A percentile compares a stretch with the other conserved stretches of the same genome.
Evolutionary conservation across 2,329 filamentous ascomycete species (phyloP).

Genomic region (Akanthomyces muscarius): DNA sequence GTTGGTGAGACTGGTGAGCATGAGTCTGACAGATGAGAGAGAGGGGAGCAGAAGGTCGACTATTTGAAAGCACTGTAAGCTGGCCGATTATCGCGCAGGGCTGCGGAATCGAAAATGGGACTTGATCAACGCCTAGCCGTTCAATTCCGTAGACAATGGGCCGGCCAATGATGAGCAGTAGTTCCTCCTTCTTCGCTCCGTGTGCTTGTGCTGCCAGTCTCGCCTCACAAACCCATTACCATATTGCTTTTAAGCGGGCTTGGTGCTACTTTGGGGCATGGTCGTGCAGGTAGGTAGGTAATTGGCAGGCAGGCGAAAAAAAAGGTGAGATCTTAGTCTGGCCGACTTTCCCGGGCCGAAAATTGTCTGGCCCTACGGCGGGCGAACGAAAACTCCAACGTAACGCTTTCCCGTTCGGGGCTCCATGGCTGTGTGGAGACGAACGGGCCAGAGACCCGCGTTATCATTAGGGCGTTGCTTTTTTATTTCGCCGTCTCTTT

Average conservation of each 20-base stretch:
- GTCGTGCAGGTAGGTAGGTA: neutral
- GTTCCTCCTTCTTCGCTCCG: neutral
- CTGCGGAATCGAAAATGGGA: slow-evolving; percentile 8
- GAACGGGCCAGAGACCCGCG: neutral
- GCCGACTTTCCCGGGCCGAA: slow-evolving; percentile 6
- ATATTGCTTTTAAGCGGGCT: neutral
- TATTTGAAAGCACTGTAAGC: slow-evolving; percentile 13
- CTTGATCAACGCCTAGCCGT: slow-evolving; percentile 12
- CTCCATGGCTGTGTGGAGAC: neutral
- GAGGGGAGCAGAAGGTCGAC: neutral
- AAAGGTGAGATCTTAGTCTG: slow-evolving; percentile 12
- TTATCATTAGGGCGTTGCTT: neutral
- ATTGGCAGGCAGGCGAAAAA: neutral
- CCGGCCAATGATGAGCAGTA: neutral
- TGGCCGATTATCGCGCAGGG: neutral
- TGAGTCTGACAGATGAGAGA: neutral
- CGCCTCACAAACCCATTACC: neutral
- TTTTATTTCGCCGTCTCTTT: too few relatives aligned
- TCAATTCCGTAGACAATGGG: slow-evolving; percentile 10
- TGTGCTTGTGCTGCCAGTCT: neutral
- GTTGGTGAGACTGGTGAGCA: neutral
- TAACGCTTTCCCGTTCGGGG: slow-evolving; percentile 13
- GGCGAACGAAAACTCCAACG: neutral
- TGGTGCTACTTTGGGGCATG: neutral
- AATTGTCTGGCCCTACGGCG: neutral